Base-by-base conservation (phyloP, 176 grass and related monocot genomes). In the Carex littledalei region DNA sequence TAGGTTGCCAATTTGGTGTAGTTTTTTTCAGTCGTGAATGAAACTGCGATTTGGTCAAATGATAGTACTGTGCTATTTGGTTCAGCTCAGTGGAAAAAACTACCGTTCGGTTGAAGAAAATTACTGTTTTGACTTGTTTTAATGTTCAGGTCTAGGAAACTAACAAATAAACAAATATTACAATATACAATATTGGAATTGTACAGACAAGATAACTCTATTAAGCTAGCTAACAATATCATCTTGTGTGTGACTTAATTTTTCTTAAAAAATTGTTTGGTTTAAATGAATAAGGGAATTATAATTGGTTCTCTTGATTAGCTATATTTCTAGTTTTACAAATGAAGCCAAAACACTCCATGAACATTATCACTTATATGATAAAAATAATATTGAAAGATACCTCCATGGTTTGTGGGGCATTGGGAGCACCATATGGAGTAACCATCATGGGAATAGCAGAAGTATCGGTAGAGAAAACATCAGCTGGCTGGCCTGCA, bases 401-500 rank as follows among this genome's bases (percentile, higher is more conserved):
- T 86, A 99, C 96, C 96, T 99, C 85, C 73, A 86, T 75, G 86
- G 90, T 78, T 67, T 99, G 93, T 85, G 84, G 90, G 55, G 87
- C 83, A 83, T 68, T 72, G 50, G 81, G 68, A 67, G 67, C 81
- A 86, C 80, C 86, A 84, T 93, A 89, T 61, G 67, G 79, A 57
- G 66, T 84, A 78, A 34, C 62, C 61, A 69, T 67, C 14, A 6
- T 17, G 39, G 81, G 64, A 41, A 55, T 84, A 74, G 57, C 56
- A 39, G 70, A 72, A 76, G 76, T 91, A 20, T 92, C 81, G n/a
- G 65, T 81, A 87, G 85, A 92, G 88, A 99, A 99, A 69, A 99
- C 91, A 87, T 99, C 93, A 54, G 93, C 93, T 56, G 91, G 96
- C 80, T 99, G 91, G 73, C 96, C 93, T 86, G 96, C 96, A 84